phyloP scores from a whole-genome alignment of 2,329 filamentous ascomycete genomes.

The Alternaria angustiovoidea region DNA sequence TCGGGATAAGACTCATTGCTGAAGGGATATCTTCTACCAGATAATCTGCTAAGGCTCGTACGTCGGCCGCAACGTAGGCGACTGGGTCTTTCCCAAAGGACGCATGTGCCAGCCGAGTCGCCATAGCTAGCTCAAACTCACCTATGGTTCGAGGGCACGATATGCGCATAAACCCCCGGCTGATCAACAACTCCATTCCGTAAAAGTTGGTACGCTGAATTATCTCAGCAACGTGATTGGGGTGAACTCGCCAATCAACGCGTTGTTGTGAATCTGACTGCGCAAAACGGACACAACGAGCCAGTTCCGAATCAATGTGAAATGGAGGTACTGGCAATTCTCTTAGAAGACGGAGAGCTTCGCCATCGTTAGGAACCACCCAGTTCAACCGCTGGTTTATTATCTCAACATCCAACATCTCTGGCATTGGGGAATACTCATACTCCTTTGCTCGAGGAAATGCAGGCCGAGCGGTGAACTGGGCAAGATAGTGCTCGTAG shows the following conservation, averaged over 20 bases:
- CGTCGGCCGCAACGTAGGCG: not conserved
- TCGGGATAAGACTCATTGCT: not conserved
- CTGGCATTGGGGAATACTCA: not conserved
- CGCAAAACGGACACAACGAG: constrained; percentile 16
- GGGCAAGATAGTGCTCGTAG: not conserved
- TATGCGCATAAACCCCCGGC: not conserved
- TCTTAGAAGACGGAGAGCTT: not conserved
- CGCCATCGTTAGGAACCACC: not conserved
- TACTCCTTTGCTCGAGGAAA: not conserved
- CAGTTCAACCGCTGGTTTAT: not conserved
- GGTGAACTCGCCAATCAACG: constrained; percentile 8
- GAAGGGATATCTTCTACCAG: not conserved
- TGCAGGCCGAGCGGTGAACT: not conserved
- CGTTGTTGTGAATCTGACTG: constrained; percentile 1
- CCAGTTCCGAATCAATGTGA: not conserved
- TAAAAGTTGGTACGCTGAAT: constrained; percentile 11
- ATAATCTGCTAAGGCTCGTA: not conserved
- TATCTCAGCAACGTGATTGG: constrained; percentile 8
- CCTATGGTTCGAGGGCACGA: not conserved
- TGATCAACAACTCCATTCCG: not conserved
- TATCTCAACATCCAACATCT: not conserved
- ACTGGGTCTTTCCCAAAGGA: not conserved
- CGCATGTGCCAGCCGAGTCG: not conserved
- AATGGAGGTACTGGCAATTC: not conserved
- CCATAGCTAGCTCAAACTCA: not conserved